Conservation (phyloP, 2,329 filamentous ascomycete genomes). For the Capronia epimyces region DNA sequence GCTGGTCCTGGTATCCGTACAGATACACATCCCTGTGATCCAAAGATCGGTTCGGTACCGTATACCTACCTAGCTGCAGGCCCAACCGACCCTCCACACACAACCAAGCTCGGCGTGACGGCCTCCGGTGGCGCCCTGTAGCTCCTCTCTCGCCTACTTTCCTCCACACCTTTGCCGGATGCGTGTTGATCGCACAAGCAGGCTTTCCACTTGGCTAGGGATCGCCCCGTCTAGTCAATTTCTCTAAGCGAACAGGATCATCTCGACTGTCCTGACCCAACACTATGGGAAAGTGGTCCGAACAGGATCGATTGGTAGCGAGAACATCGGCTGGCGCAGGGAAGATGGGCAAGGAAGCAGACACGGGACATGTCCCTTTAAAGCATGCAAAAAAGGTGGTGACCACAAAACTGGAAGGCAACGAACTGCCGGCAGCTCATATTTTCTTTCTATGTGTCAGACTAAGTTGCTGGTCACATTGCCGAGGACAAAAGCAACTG, state of each 20-base stretch:
- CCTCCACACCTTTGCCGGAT: background rate
- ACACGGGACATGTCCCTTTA: too few relatives aligned
- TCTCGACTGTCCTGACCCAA: background rate
- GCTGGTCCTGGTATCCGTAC: too few relatives aligned
- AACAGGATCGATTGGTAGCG: background rate
- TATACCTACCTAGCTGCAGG: slow-evolving; percentile 2
- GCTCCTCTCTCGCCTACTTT: background rate
- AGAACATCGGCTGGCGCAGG: background rate
- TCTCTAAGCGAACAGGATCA: slow-evolving; percentile 4
- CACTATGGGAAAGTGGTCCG: background rate
- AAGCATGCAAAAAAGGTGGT: too few relatives aligned
- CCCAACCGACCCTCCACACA: background rate
- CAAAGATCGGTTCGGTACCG: slow-evolving; percentile 14
- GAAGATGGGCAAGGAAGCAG: background rate
- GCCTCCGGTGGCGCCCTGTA: slow-evolving; percentile 1
- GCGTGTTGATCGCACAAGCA: background rate
- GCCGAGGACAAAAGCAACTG: too few relatives aligned
- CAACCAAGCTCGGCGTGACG: background rate
- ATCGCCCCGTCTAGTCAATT: slow-evolving; percentile 7
- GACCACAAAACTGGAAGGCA: background rate
- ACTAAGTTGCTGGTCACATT: too few relatives aligned
- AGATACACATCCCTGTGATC: slow-evolving; percentile 6
- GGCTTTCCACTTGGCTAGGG: background rate
- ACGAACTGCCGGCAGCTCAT: too few relatives aligned
- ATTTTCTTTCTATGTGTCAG: too few relatives aligned